Conservation (phyloP, 2,329 filamentous ascomycete genomes). For the Colletotrichum endophyticum region DNA sequence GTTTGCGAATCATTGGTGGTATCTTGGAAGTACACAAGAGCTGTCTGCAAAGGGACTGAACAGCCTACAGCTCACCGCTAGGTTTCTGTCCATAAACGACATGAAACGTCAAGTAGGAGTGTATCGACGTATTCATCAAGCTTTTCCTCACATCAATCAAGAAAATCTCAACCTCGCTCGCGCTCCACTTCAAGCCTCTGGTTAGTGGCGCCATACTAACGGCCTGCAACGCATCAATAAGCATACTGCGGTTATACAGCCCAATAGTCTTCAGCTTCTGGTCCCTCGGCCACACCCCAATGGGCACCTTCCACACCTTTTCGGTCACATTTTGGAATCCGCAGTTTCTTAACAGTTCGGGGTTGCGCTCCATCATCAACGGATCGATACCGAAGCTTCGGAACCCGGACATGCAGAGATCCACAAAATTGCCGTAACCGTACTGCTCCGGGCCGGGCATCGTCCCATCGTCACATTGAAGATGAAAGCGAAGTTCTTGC, state of each 20-base stretch:
- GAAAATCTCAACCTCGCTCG: slow-evolving; percentile 40
- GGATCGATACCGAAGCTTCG: slow-evolving; percentile 49
- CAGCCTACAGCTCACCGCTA: fast-evolving
- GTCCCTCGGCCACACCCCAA: slow-evolving; percentile 24
- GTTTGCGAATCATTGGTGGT: too few species aligned
- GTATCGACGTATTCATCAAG: slow-evolving; percentile 48
- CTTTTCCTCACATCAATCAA: slow-evolving; percentile 54
- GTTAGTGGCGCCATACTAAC: slow-evolving; percentile 42
- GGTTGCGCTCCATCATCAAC: slow-evolving; percentile 56
- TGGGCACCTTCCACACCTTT: slow-evolving; percentile 25
- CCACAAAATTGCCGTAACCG: slow-evolving; percentile 57
- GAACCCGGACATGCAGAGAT: slow-evolving; percentile 50
- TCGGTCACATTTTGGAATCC: slow-evolving; percentile 26
- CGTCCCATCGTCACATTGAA: slow-evolving; percentile 39
- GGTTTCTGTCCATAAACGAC: slow-evolving; percentile 59
- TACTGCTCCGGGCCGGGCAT: slow-evolving; percentile 43
- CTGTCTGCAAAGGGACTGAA: too few species aligned
- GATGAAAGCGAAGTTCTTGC: slow-evolving; percentile 46
- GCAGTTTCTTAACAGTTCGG: slow-evolving; percentile 49
- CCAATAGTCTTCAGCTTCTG: slow-evolving; percentile 20
- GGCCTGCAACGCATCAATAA: slow-evolving; percentile 6
- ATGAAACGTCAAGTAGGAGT: slow-evolving; percentile 54
- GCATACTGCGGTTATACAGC: slow-evolving; percentile 24
- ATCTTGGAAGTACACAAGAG: too few species aligned
- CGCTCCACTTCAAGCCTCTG: slow-evolving; percentile 42